These are phyloP conservation scores for Euphorbia celastroides DNA, from an alignment of 441 rosid species.

Conservation along the genomic window DNA sequence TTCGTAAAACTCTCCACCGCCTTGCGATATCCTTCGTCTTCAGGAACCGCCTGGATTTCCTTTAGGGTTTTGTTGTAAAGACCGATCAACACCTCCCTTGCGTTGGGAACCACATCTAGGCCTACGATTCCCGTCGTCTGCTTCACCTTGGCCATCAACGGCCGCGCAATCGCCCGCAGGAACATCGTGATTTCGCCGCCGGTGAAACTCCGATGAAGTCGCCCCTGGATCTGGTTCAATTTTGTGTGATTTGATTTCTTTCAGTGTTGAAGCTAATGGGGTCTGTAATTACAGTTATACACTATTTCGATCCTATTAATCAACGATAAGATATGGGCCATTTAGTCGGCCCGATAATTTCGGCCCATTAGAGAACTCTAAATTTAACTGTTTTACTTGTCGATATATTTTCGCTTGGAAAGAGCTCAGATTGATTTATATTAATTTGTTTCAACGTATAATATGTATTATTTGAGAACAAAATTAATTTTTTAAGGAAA, in stretches of 20 bases:
- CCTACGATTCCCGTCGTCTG: constrained; percentile 91
- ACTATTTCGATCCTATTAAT: not conserved
- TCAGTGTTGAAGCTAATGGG: not conserved
- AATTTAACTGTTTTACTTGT: no score
- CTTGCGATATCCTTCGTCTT: constrained; percentile 88
- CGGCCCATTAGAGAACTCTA: no score
- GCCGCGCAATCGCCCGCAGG: constrained; percentile 71
- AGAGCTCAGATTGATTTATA: no score
- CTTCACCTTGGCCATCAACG: constrained; percentile 75
- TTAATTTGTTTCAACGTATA: no score
- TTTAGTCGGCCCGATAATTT: not conserved
- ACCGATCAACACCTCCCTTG: constrained; percentile 65
- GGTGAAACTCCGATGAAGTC: constrained; percentile 10
- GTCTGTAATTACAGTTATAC: not conserved
- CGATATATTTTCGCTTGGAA: no score
- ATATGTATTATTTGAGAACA: no score
- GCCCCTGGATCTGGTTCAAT: constrained; percentile 1
- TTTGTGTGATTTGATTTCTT: not conserved
- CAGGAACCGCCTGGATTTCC: constrained; percentile 80
- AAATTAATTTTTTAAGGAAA: no score
- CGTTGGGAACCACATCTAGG: constrained; percentile 83
- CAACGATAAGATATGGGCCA: not conserved
- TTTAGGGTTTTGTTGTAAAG: constrained; percentile 77
- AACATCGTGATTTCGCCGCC: constrained; percentile 40
- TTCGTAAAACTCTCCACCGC: constrained; percentile 79